Conservation (phyloP, 768 basidiomycete species). For the Mycena floridula region DNA sequence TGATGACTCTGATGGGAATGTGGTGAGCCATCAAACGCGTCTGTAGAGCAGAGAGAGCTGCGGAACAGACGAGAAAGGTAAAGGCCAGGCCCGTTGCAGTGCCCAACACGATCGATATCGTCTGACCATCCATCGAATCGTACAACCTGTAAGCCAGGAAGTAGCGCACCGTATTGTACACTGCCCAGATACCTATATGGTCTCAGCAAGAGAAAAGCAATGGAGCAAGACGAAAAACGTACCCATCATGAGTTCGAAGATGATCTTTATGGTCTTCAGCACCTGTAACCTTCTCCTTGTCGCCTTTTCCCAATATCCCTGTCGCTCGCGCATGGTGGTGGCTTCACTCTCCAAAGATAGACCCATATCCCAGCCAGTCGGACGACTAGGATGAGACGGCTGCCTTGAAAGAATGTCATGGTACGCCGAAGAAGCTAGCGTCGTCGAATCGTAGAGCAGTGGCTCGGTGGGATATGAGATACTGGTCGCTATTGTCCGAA, state of each 20-base stretch:
- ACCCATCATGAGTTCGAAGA: slow-evolving; percentile 33
- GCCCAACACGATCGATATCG: slow-evolving; percentile 41
- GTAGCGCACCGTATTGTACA: slow-evolving; percentile 61
- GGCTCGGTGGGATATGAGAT: slow-evolving; percentile 39
- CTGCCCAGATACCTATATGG: slow-evolving; percentile 50
- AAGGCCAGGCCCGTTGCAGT: slow-evolving; percentile 36
- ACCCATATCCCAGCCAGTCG: slow-evolving; percentile 19
- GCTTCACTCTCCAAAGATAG: slow-evolving; percentile 22
- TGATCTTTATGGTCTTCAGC: slow-evolving; percentile 20
- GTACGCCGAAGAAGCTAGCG: slow-evolving; percentile 22
- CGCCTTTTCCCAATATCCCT: slow-evolving; percentile 16
- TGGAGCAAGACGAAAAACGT: slow-evolving; percentile 11
- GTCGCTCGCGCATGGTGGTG: slow-evolving; percentile 21
- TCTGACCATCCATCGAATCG: slow-evolving; percentile 32
- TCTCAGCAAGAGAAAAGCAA: background rate
- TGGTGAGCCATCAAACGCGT: slow-evolving; percentile 26
- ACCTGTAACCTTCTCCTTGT: slow-evolving; percentile 21
- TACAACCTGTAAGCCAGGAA: slow-evolving; percentile 49
- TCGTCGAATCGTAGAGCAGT: slow-evolving; percentile 25
- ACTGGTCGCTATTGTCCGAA: slow-evolving; percentile 30
- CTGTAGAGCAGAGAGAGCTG: slow-evolving; percentile 33
- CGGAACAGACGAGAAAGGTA: slow-evolving; percentile 29
- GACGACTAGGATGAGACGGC: slow-evolving; percentile 19
- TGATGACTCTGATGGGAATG: slow-evolving; percentile 24
- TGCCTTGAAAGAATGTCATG: slow-evolving; percentile 27